Evolutionary conservation across 1,284 basidiomycete species (phyloP), one percentile per base, ranked within the genome.

Genomic region (Ceratobasidium theobromae): DNA sequence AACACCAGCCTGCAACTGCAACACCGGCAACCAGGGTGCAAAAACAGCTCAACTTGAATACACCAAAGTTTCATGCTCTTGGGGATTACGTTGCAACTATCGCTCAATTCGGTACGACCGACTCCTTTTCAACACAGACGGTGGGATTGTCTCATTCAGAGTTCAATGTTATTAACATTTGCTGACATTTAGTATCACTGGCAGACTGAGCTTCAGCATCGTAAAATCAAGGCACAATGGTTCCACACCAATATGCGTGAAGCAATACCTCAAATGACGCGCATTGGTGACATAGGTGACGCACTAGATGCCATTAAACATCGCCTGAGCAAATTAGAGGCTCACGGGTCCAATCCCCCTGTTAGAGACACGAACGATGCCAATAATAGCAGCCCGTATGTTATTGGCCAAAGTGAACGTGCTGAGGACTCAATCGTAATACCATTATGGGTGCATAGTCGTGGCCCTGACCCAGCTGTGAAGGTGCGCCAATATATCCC

Each of bases 41-140:
- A n/a, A n/a, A n/a, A n/a, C n/a, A 21, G 1, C 70, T 77, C 28
- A 77, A 76, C 49, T 53, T 76, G 27, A 55, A 69, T 4, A 76
- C 75, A 0, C 70, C 72, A 66, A 80, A 80, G 54, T 62, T 73
- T 0, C 78, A 79, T 64, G 53, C 69, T 0, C 68, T 79, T 0
- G 72, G 74, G 0, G 73, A 79, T 55, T 78, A 78, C 65, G 54
- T 73, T 0, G 35, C 18, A 0, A 67, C 72, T 0, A 78, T 81
- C 9, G 49, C 65, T 5, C 53, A 32, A 1, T 73, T 72, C 46
- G 76, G 78, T 0, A 77, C 77, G 0, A 77, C 75, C 0, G 79
- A 80, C 43, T 74, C 70, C 16, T 77, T 73, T 33, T 72, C 72
- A 0, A 77, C 75, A 0, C 74, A 77, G 35, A 66, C 69, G 11